phyloP scores from a whole-genome alignment of 108 stramenopile species.

The Skeletonema tropicum region DNA sequence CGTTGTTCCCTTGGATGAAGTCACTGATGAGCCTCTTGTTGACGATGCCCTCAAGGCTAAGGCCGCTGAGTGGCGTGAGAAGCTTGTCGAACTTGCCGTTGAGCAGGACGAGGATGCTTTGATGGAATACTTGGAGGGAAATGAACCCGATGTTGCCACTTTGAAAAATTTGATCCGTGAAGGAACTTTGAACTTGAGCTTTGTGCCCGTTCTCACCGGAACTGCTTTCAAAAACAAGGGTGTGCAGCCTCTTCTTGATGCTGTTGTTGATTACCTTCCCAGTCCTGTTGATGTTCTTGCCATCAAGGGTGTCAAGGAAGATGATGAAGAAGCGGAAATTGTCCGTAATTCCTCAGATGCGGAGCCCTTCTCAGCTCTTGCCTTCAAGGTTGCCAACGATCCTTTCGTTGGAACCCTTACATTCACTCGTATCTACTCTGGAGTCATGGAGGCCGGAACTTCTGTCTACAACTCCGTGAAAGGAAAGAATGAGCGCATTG shows the following conservation, averaged over 20 bases:
- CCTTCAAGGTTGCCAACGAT: slow-evolving; percentile 99
- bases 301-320: slow-evolving; percentile 87
- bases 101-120: slow-evolving; percentile 93
- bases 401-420: slow-evolving; percentile 93
- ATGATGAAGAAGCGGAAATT: slow-evolving; percentile 59
- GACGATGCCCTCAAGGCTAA: slow-evolving; percentile 87
- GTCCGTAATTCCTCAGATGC: slow-evolving; percentile 84
- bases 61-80: slow-evolving; percentile 84
- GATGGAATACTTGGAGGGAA: slow-evolving; percentile 88
- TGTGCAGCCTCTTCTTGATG: slow-evolving; percentile 97
- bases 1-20: slow-evolving; percentile 85
- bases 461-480: slow-evolving; percentile 97
- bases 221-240: slow-evolving; percentile 99
- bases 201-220: slow-evolving; percentile 95
- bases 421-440: slow-evolving; percentile 97
- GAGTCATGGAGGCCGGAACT: slow-evolving; percentile 89
- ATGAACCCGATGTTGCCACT: slow-evolving; percentile 77
- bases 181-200: slow-evolving; percentile 86
- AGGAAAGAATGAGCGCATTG: slow-evolving; percentile 97
- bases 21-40: slow-evolving; percentile 86
- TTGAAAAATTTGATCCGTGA: slow-evolving; percentile 90
- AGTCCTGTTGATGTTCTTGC: slow-evolving; percentile 95
- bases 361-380: slow-evolving; percentile 91
- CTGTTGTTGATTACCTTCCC: slow-evolving; percentile 97
- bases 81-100: slow-evolving; percentile 85